Evolutionary conservation across 495 filamentous ascomycete genomes (phyloP).

Genomic region (Monascus purpureus): DNA sequence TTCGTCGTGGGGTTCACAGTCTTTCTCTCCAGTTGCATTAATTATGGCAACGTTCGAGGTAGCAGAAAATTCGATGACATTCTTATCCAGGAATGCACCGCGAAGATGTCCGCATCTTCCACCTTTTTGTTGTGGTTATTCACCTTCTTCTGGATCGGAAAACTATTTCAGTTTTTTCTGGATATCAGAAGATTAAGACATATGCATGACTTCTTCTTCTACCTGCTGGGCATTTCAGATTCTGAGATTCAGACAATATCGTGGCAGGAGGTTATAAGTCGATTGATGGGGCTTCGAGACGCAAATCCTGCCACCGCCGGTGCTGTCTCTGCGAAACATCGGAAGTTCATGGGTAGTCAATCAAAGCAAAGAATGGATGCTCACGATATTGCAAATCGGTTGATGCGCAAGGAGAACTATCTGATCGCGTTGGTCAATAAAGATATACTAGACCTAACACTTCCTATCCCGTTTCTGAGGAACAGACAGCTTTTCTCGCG

Average conservation of each 20-base stretch:
- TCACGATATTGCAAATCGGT: slow-evolving; percentile 88
- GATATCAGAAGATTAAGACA: slow-evolving; percentile 61
- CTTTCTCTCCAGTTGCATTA: slow-evolving; percentile 76
- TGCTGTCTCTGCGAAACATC: slow-evolving; percentile 42
- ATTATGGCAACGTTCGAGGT: slow-evolving; percentile 61
- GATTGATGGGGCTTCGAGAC: slow-evolving; percentile 77
- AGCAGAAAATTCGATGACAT: slow-evolving; percentile 67
- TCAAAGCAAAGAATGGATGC: slow-evolving; percentile 95
- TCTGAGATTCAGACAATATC: slow-evolving; percentile 90
- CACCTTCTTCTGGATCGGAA: slow-evolving; percentile 76
- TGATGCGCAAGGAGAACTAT: slow-evolving; percentile 96
- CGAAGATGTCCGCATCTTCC: slow-evolving; percentile 68
- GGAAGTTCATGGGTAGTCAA: slow-evolving; percentile 62
- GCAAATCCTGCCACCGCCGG: slow-evolving; percentile 72
- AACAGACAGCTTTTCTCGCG: slow-evolving; percentile 67
- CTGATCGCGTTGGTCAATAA: slow-evolving; percentile 95
- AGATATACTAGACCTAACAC: slow-evolving; percentile 73
- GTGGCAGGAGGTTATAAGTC: slow-evolving; percentile 86
- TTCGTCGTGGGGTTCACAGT: slow-evolving; percentile 79
- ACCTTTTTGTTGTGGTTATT: slow-evolving; percentile 76
- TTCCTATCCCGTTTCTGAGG: slow-evolving; percentile 71
- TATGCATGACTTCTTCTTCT: slow-evolving; percentile 78
- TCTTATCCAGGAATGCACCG: slow-evolving; percentile 67
- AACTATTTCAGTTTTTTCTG: slow-evolving; percentile 57
- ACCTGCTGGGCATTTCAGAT: slow-evolving; percentile 78